These are phyloP conservation scores for Aspergillus sp. DNA, from an alignment of 2,329 filamentous ascomycete species.

Conservation along the genomic window DNA sequence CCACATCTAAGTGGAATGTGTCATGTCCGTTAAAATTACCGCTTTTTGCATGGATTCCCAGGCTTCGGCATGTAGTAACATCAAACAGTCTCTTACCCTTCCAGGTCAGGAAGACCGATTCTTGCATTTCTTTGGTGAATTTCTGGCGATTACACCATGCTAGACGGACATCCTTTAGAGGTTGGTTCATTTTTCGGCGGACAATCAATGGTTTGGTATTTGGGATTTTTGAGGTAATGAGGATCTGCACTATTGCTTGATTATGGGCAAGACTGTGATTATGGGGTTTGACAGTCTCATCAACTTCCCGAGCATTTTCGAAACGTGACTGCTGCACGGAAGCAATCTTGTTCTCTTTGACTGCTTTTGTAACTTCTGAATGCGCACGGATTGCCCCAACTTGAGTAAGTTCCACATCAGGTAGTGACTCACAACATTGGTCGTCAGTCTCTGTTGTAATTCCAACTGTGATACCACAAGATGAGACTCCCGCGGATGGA, in stretches of 20 bases:
- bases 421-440: not conserved
- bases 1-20: constrained; percentile 53
- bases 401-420: not conserved
- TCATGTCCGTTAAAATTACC: constrained; percentile 42
- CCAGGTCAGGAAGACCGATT: constrained; percentile 76
- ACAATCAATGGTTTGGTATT: constrained; percentile 63
- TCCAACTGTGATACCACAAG: not conserved
- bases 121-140: constrained; percentile 52
- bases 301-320: not conserved
- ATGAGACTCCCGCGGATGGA: not conserved
- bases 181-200: constrained; percentile 67
- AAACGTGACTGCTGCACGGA: too few species aligned
- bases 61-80: constrained; percentile 69
- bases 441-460: not conserved
- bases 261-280: constrained; percentile 18
- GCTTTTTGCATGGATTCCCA: constrained; percentile 60
- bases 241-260: constrained; percentile 61
- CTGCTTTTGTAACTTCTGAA: not conserved
- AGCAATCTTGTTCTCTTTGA: not conserved
- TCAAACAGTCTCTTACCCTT: constrained; percentile 71
- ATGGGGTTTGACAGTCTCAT: not conserved
- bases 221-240: constrained; percentile 69
- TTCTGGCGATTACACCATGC: constrained; percentile 69
- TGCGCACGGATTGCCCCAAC: not conserved
- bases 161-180: constrained; percentile 65